Base-by-base conservation (phyloP, 192 early-diverging fungal species). In the Thamnidium elegans region DNA sequence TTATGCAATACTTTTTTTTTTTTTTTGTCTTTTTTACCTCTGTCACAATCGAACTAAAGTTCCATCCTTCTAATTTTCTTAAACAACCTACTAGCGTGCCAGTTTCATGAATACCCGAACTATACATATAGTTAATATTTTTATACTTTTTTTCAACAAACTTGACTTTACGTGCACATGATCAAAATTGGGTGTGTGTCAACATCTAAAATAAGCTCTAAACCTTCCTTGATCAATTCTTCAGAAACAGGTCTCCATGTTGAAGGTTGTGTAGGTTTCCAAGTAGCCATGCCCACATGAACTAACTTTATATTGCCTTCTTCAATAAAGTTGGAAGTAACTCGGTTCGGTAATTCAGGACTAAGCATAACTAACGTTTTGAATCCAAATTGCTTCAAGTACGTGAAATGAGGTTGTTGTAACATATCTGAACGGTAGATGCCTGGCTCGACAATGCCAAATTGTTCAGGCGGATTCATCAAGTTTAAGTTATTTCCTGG, bases 11-110 rank as follows among this genome's bases (percentile, higher is more conserved):
- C 23, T 4, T n/a, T 56, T 21, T 21, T 53, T 31, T 4, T 23
- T 13, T 17, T 7, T 36, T 8, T 11, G 8, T 45, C 63, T 11
- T 45, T 53, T 4, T 47, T 82, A 87, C 89, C 81, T 98, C 96
- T n/a, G 88, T 88, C 44, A 96, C 84, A 65, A 95, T 97, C 1
- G 94, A 93, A 67, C 94, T 98, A 66, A 98, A 95, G 70, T 97
- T 97, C 95, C 94, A 99, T 34, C 89, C 82, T 72, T 96, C 93
- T 61, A 98, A 76, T 65, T 93, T 94, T 23, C 96, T 80, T 55
- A 99, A 70, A 63, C 96, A 99, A 7, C 95, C 96, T 52, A 99
- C 84, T 45, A 97, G 78, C 3, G 87, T 90, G 6, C 96, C 96
- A 1, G 95, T 98, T 69, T 99, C 96, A 58, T 94, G 89, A 13